Conservation (phyloP, 106 monocot species). For the Phalaenopsis aphrodite region DNA sequence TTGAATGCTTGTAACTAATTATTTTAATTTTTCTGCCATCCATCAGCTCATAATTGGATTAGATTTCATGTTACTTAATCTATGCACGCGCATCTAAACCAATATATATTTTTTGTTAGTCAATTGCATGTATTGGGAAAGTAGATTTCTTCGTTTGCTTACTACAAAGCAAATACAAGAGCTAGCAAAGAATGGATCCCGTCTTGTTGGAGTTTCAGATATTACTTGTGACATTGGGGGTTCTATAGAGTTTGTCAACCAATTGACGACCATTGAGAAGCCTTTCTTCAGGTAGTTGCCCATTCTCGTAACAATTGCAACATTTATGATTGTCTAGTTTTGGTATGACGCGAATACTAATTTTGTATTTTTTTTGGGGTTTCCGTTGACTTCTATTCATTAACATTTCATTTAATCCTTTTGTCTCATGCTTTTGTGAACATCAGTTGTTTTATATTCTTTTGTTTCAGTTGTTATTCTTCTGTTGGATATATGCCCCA, state of each 20-base stretch:
- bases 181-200: constrained; percentile 49
- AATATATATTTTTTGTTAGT: constrained; percentile 31
- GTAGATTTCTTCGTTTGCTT: constrained; percentile 75
- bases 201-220: constrained; percentile 81
- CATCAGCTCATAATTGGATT: not conserved
- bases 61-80: not conserved
- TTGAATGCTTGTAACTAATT: not conserved
- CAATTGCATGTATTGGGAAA: constrained; percentile 99
- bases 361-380: not conserved
- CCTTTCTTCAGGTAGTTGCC: constrained; percentile 83
- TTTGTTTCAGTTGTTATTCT: not conserved
- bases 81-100: not conserved
- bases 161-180: constrained; percentile 70
- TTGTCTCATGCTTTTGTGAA: not conserved
- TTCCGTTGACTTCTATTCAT: not conserved
- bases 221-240: constrained; percentile 98
- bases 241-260: constrained; percentile 84
- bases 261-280: constrained; percentile 64
- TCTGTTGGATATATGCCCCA: not conserved
- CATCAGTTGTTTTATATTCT: not conserved
- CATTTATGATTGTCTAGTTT: not conserved
- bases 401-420: not conserved
- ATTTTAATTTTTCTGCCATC: not conserved
- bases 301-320: not conserved
- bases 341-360: not conserved